Evolutionary conservation across 495 filamentous ascomycete genomes (phyloP).

Genomic region (Beverwykella pulmonaria): DNA sequence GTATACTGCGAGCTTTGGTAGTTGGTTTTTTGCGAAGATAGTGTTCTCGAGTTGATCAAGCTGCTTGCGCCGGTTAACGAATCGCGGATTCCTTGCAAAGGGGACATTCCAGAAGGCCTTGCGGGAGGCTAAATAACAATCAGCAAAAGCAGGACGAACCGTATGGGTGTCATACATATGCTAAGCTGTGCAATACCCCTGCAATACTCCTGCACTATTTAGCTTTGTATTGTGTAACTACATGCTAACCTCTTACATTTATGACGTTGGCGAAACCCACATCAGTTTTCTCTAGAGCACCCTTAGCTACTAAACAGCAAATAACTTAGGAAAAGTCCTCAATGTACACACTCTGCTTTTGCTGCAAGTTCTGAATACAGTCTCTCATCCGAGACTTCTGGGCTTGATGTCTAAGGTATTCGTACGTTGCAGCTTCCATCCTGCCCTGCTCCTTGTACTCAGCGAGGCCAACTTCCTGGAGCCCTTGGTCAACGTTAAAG

Average conservation of each 20-base stretch:
- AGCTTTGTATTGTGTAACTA: background rate
- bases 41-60: background rate
- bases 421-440: conserved; percentile 19
- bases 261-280: background rate
- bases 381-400: conserved; percentile 29
- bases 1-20: conserved; percentile 41
- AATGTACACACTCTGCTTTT: conserved; percentile 37
- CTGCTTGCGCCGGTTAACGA: conserved; percentile 41
- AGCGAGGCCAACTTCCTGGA: conserved; percentile 16
- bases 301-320: too few relatives aligned
- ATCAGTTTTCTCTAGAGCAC: background rate
- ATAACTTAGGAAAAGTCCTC: conserved; percentile 21
- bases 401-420: conserved; percentile 10
- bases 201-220: too few relatives aligned
- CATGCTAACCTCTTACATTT: background rate
- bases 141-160: background rate
- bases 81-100: conserved; percentile 36
- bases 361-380: conserved; percentile 40
- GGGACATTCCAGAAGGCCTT: background rate
- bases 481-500: conserved; percentile 35
- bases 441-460: conserved; percentile 15
- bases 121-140: background rate
- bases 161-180: background rate
- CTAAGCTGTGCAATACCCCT: too few relatives aligned
- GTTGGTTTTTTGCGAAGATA: conserved; percentile 20